Percentiles rank a stretch among this genome's conserved stretches.
phyloP scores from a whole-genome alignment of 2,329 filamentous ascomycete genomes.

The Hirsutella thompsonii region DNA sequence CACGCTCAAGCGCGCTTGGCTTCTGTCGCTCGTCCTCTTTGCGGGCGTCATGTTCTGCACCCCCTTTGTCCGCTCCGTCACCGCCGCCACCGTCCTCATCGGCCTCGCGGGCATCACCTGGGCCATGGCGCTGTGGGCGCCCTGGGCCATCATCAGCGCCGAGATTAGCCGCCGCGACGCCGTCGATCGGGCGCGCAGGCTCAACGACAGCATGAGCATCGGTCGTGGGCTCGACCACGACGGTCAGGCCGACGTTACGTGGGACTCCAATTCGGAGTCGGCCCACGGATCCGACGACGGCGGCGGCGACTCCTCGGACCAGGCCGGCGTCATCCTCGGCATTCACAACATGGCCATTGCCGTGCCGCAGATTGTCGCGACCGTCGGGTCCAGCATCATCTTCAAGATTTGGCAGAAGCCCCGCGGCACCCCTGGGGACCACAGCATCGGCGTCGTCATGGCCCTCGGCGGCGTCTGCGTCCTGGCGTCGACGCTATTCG shows the following conservation, averaged over 20 bases:
- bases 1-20: constrained; percentile 80
- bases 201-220: constrained; percentile 8
- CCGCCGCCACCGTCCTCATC: constrained; percentile 63
- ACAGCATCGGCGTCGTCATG: constrained; percentile 76
- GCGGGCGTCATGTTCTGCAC: constrained; percentile 71
- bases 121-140: constrained; percentile 89
- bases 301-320: no score
- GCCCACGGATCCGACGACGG: constrained; percentile 20
- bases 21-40: constrained; percentile 76
- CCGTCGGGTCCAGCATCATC: constrained; percentile 68
- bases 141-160: constrained; percentile 86
- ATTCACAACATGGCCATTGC: constrained; percentile 95
- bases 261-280: constrained; percentile 10
- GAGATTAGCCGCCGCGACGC: constrained; percentile 79
- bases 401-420: constrained; percentile 83
- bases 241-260: background rate
- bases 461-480: constrained; percentile 73
- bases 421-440: constrained; percentile 69
- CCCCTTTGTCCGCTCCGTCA: constrained; percentile 60
- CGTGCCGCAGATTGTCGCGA: constrained; percentile 82
- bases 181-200: constrained; percentile 25
- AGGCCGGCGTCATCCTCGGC: constrained; percentile 81
- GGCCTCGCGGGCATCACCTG: constrained; percentile 79
- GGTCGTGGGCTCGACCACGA: constrained; percentile 2
- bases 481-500: constrained; percentile 62